Conservation (phyloP, 805 yeast genomes). For the Wickerhamiella alocasiicola region DNA sequence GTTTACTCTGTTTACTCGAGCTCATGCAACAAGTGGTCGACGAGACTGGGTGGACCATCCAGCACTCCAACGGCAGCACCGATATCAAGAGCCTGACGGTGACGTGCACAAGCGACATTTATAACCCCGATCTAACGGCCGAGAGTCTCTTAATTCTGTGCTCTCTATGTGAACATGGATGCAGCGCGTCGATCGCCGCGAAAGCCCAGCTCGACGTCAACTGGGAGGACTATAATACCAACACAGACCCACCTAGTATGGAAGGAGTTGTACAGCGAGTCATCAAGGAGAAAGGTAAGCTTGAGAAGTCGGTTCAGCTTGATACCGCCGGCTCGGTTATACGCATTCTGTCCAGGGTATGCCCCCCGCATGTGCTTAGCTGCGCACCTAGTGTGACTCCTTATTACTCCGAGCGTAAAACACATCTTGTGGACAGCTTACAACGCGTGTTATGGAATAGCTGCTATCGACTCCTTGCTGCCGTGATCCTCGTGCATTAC, state of each 20-base stretch:
- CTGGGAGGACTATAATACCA: too few species aligned
- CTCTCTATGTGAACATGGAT: slow-evolving; percentile 1
- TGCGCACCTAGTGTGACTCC: not conserved
- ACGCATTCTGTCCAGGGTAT: not conserved
- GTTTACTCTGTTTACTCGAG: not conserved
- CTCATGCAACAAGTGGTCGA: slow-evolving; percentile 1
- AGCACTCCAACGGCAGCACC: not conserved
- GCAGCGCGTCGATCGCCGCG: not conserved
- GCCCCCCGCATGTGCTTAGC: too few species aligned
- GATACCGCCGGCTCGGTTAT: not conserved
- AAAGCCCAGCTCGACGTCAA: not conserved
- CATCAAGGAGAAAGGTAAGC: not conserved
- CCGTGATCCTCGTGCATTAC: not conserved
- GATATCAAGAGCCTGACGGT: not conserved
- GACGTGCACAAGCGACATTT: too few species aligned
- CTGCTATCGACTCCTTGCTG: not conserved
- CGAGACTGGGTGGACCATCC: slow-evolving; percentile 6
- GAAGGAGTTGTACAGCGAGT: not conserved
- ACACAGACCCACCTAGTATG: not conserved
- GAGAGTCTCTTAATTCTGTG: not conserved
- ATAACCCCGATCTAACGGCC: not conserved
- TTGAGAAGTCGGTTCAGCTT: not conserved
- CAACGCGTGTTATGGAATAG: not conserved
- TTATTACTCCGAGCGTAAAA: not conserved
- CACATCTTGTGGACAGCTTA: not conserved